Conservation (phyloP, 768 basidiomycete genomes). For the Leccinum barrowsii region DNA sequence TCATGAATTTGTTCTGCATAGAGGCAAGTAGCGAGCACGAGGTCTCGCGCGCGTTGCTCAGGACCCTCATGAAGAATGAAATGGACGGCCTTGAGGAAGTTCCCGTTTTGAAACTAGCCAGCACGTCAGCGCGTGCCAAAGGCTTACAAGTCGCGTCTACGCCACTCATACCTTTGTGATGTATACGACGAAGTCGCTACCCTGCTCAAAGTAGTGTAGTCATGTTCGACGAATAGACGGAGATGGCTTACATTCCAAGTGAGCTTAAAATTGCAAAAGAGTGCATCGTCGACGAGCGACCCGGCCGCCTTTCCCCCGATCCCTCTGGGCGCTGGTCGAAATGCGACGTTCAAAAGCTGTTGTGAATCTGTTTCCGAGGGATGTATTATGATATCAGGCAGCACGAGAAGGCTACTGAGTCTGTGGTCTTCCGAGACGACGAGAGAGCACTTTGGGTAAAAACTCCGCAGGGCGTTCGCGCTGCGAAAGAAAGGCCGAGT, state of each 20-base stretch:
- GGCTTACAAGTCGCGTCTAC: not conserved
- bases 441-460: constrained; percentile 62
- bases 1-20: constrained; percentile 54
- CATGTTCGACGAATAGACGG: not conserved
- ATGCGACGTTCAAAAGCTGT: constrained; percentile 46
- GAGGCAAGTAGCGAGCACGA: constrained; percentile 52
- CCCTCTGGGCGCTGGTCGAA: constrained; percentile 45
- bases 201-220: constrained; percentile 30
- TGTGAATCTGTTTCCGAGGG: constrained; percentile 46
- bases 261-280: constrained; percentile 52
- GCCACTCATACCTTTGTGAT: constrained; percentile 40
- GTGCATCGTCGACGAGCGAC: constrained; percentile 46
- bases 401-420: constrained; percentile 45
- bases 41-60: constrained; percentile 47
- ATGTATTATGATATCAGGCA: constrained; percentile 46
- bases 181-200: constrained; percentile 55
- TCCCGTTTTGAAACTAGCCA: constrained; percentile 29
- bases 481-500: constrained; percentile 8
- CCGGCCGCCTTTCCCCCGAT: constrained; percentile 43
- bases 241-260: constrained; percentile 52
- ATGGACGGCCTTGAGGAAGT: constrained; percentile 28
- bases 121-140: not conserved
- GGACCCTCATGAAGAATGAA: constrained; percentile 62
- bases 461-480: constrained; percentile 47
- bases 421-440: constrained; percentile 47